Evolutionary conservation across 2,329 filamentous ascomycete genomes (phyloP), one percentile per base, ranked within the genome.

Genomic region (Neophaeococcomyces mojaviensis): DNA sequence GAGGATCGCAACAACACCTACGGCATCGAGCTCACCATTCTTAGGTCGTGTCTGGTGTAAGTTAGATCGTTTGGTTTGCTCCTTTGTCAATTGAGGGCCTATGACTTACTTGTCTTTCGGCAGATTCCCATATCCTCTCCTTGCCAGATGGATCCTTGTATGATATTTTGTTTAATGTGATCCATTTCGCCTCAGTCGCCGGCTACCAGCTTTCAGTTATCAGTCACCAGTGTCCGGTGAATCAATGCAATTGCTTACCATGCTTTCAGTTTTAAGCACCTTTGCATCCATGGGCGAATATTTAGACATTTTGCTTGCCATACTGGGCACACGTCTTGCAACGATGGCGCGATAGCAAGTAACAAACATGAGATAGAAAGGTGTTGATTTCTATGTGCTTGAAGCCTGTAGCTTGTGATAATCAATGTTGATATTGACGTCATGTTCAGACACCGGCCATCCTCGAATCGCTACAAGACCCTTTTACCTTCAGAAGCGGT

Each of bases 141-240:
- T 66, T 60, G 4, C 68, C 68, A 19, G 65, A 52, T 0, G 68
- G 68, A 49, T 71, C 68, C 26, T 53, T 55, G 50, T 70, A 71
- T 3, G 61, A 68, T 9, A 62, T 64, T 49, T 68, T 69, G 24
- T 68, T 59, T 44, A 70, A 52, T 49, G 61, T 59, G 35, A 64
- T 60, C 68, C 68, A 71, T 56, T 58, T 62, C 31, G 68, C 66
- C 44, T 69, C 65, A 13, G 55, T 51, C 28, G 62, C 57, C 90
- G 42, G 44, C 54, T 56, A 92, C 78, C 46, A 72, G 39, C 79
- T 45, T 55, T 54, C 73, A 53, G 87, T 87, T 66, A 94, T 92
- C 44, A 51, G 48, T 30, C 40, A 43, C 19, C 4, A 15, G 7
- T 10, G 43, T 18, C 37, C 13, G 13, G 8, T 20, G 7, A 39